These are phyloP conservation scores for Xylariaceae sp. DNA, from an alignment of 2,329 filamentous ascomycete species.

Conservation along the genomic window DNA sequence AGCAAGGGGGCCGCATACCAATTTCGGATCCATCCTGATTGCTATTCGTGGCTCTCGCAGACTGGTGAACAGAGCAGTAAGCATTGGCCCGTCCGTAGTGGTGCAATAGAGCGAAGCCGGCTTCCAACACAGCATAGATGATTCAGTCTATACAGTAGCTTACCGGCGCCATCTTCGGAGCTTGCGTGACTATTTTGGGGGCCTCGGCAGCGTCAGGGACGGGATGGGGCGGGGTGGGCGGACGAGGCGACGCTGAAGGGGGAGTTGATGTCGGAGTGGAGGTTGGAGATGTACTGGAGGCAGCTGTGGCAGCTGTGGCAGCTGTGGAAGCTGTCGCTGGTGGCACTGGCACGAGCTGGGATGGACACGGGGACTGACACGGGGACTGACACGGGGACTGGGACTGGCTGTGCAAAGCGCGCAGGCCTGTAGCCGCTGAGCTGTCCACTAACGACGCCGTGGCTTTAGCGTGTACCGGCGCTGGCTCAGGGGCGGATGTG, in stretches of 20 bases:
- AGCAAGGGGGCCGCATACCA: constrained; percentile 25
- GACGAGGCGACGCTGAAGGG: constrained; percentile 32
- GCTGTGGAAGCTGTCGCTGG: constrained; percentile 28
- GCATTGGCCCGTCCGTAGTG: constrained; percentile 2
- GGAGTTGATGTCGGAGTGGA: constrained; percentile 28
- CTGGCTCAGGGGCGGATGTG: constrained; percentile 22
- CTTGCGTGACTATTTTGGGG: constrained; percentile 26
- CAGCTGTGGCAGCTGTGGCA: constrained; percentile 17
- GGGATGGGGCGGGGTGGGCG: constrained; percentile 29
- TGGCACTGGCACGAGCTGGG: constrained; percentile 23
- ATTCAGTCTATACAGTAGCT: too few species aligned
- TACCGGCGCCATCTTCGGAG: constrained; percentile 54
- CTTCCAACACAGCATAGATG: too few species aligned
- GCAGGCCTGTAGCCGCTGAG: constrained; percentile 5
- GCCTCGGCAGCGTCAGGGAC: constrained; percentile 28
- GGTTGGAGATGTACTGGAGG: constrained; percentile 25
- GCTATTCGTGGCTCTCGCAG: constrained; percentile 33
- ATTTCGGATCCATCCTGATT: constrained; percentile 30
- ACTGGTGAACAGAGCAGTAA: constrained; percentile 25
- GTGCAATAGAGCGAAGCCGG: constrained; percentile 16
- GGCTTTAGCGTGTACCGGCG: constrained; percentile 13
- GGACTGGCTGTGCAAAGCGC: constrained; percentile 25
- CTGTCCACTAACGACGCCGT: constrained; percentile 10
- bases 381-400: too few species aligned
- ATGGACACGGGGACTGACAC: too few species aligned